Base-by-base conservation (phyloP, 768 basidiomycete genomes). In the Lactarius trivialis region DNA sequence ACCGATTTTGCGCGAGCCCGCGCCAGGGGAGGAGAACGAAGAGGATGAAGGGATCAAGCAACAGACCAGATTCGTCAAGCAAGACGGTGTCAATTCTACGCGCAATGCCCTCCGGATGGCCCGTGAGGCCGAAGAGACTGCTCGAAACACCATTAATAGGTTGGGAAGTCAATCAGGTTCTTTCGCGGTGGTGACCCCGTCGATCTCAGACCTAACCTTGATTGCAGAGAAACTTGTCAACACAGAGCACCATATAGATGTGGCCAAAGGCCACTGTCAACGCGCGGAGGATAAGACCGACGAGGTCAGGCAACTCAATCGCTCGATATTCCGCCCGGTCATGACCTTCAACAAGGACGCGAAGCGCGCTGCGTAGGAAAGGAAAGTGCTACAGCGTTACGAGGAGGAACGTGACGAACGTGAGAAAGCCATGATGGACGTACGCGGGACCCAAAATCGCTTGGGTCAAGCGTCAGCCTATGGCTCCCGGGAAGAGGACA, bases 121-220 rank as follows among this genome's bases (percentile, higher is more conserved):
- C 41, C 81, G 88, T n/a, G 94, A 98, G 73, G 93, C 96, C 0
- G 96, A 98, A 74, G 96, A 99, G 73, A 96, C 93, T 12, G 96
- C 91, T 36, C 78, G 89, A 50, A 86, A 85, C 61, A 99, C 96
- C 5, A 71, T 99, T 21, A 76, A 73, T 60, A 89, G 84, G 70
- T 81, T 99, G 8, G 95, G 91, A 11, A 87, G 91, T 68, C 96
- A 99, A 76, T 98, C 95, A 26, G 96, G 96, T 96, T 64, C 30
- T 83, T 72, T 37, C 28, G 24, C 33, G 19, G 24, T 14, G 15
- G 32, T 48, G 17, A 8, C n/a, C 48, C 17, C 56, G 7, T 43
- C 8, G 34, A 6, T 24, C 26, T 45, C 21, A 28, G 17, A 51
- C 48, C 56, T 33, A 64, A 26, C 26, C 24, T 56, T n/a, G 55